Evolutionary conservation across 1,284 basidiomycete genomes (phyloP), one percentile per base, ranked within the genome.

Genomic region (Ganoderma sp.): DNA sequence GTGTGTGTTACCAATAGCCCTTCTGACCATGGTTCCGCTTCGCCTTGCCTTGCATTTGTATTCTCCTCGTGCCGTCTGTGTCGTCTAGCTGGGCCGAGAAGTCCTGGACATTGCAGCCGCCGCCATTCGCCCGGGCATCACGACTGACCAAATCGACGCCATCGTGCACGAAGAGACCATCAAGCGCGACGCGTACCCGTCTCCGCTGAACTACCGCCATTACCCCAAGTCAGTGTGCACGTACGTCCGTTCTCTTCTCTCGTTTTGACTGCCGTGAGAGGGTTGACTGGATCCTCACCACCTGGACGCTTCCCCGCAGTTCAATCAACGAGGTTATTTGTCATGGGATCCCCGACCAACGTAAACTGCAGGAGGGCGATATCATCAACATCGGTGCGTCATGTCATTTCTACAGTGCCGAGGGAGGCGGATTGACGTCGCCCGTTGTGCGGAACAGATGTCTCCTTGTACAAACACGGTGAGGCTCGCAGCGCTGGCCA

Each of bases 171-270:
- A 95, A 72, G 98, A 94, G 22, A 93, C 88, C 72, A 91, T 99
- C 74, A 93, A 97, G 81, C 87, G 97, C 65, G 90, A 95, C 75
- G 90, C 94, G 58, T 99, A 99, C 81, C 98, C 98, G 3, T 96
- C 93, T 43, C 95, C 98, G 45, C 84, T 99, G 65, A 96, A 96
- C 78, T 99, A 99, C 81, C 89, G 93, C 71, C 86, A 88, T 63
- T 99, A 93, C 79, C 97, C 97, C 34, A 98, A 99, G 84, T 98
- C 95, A 57, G 90, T 98, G 60, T 99, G 98, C 91, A 97, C 93
- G 90, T 94, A 82, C 77, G 93, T 87, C 37, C 6, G 37, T 39
- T 39, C 37, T 9, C 37, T 39, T 52, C 42, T 68, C 8, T 61
- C 12, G 41, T 39, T 67, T 25, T 60, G 58, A 28, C 39, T 5